Conservation (phyloP, 2,329 filamentous ascomycete species). For the Pseudopithomyces chartarum region DNA sequence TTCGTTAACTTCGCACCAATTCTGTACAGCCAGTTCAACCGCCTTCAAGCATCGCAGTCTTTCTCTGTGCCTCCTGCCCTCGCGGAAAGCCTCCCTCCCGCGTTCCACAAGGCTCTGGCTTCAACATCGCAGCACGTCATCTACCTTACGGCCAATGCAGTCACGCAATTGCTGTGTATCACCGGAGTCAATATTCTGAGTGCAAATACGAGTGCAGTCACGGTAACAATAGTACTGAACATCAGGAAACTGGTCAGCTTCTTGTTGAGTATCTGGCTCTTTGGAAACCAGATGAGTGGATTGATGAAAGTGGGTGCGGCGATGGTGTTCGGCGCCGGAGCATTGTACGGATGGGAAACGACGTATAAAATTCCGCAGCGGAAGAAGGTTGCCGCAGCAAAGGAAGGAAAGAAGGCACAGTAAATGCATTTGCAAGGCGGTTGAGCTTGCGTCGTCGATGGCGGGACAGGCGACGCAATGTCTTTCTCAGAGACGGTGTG, state of each 20-base stretch:
- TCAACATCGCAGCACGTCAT: conserved; percentile 69
- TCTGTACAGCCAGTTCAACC: conserved; percentile 66
- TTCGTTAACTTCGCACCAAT: conserved; percentile 74
- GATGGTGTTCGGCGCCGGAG: conserved; percentile 90
- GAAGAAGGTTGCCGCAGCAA: conserved; percentile 34
- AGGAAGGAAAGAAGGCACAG: conserved; percentile 31
- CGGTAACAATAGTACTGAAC: conserved; percentile 95
- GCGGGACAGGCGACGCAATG: background rate
- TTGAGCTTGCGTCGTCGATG: background rate
- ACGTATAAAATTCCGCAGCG: conserved; percentile 51
- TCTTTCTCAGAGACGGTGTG: background rate
- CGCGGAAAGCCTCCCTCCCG: conserved; percentile 33
- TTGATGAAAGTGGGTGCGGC: conserved; percentile 81
- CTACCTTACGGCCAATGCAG: conserved; percentile 74
- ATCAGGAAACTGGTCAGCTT: conserved; percentile 92
- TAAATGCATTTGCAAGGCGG: conserved; percentile 7
- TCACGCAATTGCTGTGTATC: conserved; percentile 94
- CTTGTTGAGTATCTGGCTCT: conserved; percentile 88
- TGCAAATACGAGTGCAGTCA: conserved; percentile 85
- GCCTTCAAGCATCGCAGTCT: conserved; percentile 67
- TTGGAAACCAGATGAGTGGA: conserved; percentile 79
- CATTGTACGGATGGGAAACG: conserved; percentile 81
- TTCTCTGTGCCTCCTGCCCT: conserved; percentile 50
- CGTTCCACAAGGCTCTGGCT: conserved; percentile 34
- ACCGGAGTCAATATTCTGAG: conserved; percentile 94